Conservation (phyloP, 169 alveolate genomes). For the Cryptosporidium baileyi region DNA sequence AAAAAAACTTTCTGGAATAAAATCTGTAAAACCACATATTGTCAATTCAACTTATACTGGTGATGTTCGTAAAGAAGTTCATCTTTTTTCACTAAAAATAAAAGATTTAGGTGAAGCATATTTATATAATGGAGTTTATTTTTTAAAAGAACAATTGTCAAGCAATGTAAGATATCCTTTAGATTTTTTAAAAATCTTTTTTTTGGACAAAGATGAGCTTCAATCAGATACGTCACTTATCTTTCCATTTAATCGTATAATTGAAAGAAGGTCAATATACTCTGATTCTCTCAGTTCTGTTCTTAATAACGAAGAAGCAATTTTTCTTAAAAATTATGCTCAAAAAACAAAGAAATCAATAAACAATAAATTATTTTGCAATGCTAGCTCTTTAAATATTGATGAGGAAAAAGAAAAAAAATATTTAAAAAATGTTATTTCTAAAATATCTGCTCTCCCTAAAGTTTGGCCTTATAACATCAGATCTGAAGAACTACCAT, state of each 20-base stretch:
- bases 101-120: conserved; percentile 40
- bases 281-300: background rate
- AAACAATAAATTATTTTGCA: background rate
- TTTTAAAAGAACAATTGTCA: background rate
- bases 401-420: conserved; percentile 4
- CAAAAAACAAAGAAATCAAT: conserved; percentile 29
- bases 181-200: conserved; percentile 37
- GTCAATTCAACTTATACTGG: background rate
- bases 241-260: conserved; percentile 36
- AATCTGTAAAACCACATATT: background rate
- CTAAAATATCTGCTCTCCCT: conserved; percentile 45
- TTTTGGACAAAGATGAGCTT: conserved; percentile 34
- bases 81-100: background rate
- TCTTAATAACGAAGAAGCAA: conserved; percentile 2
- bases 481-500: conserved; percentile 26
- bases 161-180: background rate
- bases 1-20: conserved; percentile 18
- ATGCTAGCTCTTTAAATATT: background rate
- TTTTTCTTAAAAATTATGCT: conserved; percentile 17
- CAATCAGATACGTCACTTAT: conserved; percentile 12
- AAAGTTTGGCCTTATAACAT: conserved; percentile 58
- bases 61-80: background rate
- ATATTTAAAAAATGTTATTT: conserved; percentile 6
- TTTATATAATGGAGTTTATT: conserved; percentile 37
- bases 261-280: conserved; percentile 46